Evolutionary conservation across 805 yeast species (phyloP).

Genomic region (Phaffomyces thermotolerans): DNA sequence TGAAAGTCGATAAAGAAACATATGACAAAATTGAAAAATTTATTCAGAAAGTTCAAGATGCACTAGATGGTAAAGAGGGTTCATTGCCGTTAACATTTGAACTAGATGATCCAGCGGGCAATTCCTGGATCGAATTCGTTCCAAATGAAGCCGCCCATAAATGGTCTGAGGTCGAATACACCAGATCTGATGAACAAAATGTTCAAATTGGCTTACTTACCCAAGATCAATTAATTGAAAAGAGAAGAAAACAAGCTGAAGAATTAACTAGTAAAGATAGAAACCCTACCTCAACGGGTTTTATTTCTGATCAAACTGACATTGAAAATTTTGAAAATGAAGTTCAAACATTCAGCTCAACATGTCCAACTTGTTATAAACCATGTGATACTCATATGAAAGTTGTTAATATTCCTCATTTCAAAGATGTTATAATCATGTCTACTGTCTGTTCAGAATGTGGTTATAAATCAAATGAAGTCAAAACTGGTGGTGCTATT

Average conservation of each 20-base stretch:
- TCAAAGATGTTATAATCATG: constrained; percentile 96
- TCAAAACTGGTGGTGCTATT: constrained; percentile 95
- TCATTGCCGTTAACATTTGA: constrained; percentile 70
- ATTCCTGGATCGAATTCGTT: constrained; percentile 87
- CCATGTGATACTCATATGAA: constrained; percentile 94
- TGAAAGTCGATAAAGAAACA: constrained; percentile 64
- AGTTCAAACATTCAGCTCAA: constrained; percentile 86
- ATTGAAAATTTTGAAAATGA: constrained; percentile 84
- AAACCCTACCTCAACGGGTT: constrained; percentile 44
- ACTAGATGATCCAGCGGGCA: constrained; percentile 93
- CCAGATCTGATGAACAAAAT: constrained; percentile 83
- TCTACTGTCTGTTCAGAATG: constrained; percentile 87
- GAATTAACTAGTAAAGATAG: constrained; percentile 20
- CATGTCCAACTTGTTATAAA: constrained; percentile 84
- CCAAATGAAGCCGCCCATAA: constrained; percentile 87
- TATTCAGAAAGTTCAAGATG: constrained; percentile 49
- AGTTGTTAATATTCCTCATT: constrained; percentile 92
- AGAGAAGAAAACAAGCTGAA: constrained; percentile 17
- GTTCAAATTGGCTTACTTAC: constrained; percentile 76
- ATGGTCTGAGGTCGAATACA: constrained; percentile 80
- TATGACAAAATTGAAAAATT: constrained; percentile 70
- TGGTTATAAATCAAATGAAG: constrained; percentile 96
- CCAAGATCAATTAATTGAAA: constrained; percentile 43
- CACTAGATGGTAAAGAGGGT: constrained; percentile 58
- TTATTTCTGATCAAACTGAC: constrained; percentile 63